These are phyloP conservation scores for Termitomyces heimii DNA, from an alignment of 768 basidiomycete genomes.

Conservation along the genomic window DNA sequence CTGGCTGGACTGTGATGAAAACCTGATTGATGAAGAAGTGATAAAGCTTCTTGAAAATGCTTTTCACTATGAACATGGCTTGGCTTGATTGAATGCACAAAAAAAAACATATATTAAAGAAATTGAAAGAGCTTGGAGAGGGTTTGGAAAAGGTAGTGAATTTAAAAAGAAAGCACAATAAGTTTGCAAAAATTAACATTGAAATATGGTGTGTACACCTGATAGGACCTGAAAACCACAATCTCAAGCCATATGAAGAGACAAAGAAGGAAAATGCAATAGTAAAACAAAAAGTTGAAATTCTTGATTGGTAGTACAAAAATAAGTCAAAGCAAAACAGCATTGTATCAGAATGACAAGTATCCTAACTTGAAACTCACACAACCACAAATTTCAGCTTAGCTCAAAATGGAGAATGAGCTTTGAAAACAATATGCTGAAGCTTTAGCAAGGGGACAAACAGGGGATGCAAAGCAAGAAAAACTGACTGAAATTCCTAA, in stretches of 20 bases:
- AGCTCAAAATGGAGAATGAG: neutral
- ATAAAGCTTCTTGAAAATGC: too few relatives aligned
- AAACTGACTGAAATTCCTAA: neutral
- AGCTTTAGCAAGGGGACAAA: too few relatives aligned
- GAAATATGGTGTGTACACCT: neutral
- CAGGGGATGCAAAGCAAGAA: neutral
- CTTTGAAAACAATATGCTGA: too few relatives aligned
- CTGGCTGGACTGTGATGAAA: neutral
- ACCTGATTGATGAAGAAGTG: too few relatives aligned
- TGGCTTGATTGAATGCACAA: too few relatives aligned
- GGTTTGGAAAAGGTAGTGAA: neutral
- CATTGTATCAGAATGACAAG: neutral
- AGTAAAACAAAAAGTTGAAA: neutral
- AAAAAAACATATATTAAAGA: too few relatives aligned
- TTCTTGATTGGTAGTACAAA: conserved; percentile 11
- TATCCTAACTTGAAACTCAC: conserved; percentile 7
- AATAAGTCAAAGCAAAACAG: neutral
- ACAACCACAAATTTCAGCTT: conserved; percentile 1
- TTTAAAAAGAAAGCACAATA: neutral
- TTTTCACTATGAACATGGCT: neutral
- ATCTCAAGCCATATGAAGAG: neutral
- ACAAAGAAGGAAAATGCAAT: conserved; percentile 14
- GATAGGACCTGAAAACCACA: neutral
- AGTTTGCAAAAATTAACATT: too few relatives aligned
- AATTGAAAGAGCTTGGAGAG: neutral